A percentile compares a stretch with the other conserved stretches of the same genome.
phyloP scores from a whole-genome alignment of 768 basidiomycete genomes.

The Phaffia australis region DNA sequence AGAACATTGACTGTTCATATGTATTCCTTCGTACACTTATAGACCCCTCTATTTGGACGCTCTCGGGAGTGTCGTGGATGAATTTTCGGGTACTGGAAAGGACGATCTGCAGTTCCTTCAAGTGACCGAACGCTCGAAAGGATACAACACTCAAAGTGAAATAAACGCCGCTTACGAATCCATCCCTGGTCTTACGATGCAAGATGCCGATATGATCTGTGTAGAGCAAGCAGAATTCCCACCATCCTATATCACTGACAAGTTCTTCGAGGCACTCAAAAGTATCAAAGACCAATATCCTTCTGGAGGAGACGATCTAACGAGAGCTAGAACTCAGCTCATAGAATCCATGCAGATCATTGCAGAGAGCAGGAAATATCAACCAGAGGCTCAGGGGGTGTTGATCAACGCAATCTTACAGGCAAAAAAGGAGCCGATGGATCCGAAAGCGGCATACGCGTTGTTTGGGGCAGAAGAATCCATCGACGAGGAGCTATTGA shows the following conservation, averaged over 20 bases:
- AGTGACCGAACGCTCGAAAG: slow-evolving; percentile 14
- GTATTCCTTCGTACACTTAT: neutral
- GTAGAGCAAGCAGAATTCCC: slow-evolving; percentile 55
- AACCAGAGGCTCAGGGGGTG: slow-evolving; percentile 40
- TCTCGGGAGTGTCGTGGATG: neutral
- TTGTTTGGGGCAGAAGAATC: slow-evolving; percentile 59
- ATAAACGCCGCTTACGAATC: slow-evolving; percentile 14
- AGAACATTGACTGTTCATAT: too few relatives aligned
- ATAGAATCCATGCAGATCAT: slow-evolving; percentile 61
- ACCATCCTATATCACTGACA: slow-evolving; percentile 44
- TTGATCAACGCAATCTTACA: slow-evolving; percentile 43
- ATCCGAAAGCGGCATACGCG: slow-evolving; percentile 58
- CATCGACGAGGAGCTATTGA: slow-evolving; percentile 66
- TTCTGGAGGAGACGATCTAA: neutral
- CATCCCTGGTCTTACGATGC: slow-evolving; percentile 44
- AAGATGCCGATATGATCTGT: slow-evolving; percentile 50
- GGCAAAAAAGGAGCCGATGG: slow-evolving; percentile 51
- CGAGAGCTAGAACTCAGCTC: slow-evolving; percentile 47
- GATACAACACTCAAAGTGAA: slow-evolving; percentile 4
- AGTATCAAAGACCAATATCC: slow-evolving; percentile 43
- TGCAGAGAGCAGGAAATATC: slow-evolving; percentile 49
- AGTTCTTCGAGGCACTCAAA: slow-evolving; percentile 59
- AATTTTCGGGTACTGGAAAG: slow-evolving; percentile 7
- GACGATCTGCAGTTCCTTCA: slow-evolving; percentile 19
- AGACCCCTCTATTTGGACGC: slow-evolving; percentile 17